Base-by-base conservation (phyloP, 1,139 yeast genomes). In the Lizanozyma gosingica region DNA sequence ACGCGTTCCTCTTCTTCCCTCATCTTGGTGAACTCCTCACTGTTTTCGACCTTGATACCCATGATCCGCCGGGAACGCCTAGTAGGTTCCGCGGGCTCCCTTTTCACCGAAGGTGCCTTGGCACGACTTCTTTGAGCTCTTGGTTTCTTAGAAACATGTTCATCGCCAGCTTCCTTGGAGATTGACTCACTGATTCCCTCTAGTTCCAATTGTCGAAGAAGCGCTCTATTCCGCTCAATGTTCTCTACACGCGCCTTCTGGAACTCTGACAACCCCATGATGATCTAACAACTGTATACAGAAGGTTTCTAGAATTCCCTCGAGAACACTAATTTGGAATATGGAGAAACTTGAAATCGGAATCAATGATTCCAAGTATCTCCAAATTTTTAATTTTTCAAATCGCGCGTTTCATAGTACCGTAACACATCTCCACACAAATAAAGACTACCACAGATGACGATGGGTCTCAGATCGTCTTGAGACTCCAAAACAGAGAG, bases 391-490 rank as follows among this genome's bases (percentile, higher is more conserved):
- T n/a, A n/a, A n/a, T 22, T 22, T 22, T 22, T 22, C 11, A 6
- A 22, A 11, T 22, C 29, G 29, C 29, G 29, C 29, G 29, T 6
- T 22, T 36, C 36, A 45, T 65, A 61, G 2, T 63, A 47, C 42
- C 80, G 60, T 34, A 84, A 60, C 1, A 83, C 67, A 53, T 85
- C 90, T 1, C 88, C 82, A 41, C 83, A 81, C 16, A 86, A 65
- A 52, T 86, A 86, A 36, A 86, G 62, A 51, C 94, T 83, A 0
- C 96, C 96, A 58, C 94, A 86, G 1, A 84, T 64, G 1, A 84
- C 76, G 2, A 78, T 57, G 35, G 8, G 41, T 41, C 22, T 56
- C 4, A 63, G 55, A 4, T 52, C 32, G 41, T 42, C 34, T 37
- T 40, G 39, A 50, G 37, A 17, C 42, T 52, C 22, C 47, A 38